These are phyloP conservation scores for Lactarius trivialis DNA, from an alignment of 768 basidiomycete species.

Conservation along the genomic window DNA sequence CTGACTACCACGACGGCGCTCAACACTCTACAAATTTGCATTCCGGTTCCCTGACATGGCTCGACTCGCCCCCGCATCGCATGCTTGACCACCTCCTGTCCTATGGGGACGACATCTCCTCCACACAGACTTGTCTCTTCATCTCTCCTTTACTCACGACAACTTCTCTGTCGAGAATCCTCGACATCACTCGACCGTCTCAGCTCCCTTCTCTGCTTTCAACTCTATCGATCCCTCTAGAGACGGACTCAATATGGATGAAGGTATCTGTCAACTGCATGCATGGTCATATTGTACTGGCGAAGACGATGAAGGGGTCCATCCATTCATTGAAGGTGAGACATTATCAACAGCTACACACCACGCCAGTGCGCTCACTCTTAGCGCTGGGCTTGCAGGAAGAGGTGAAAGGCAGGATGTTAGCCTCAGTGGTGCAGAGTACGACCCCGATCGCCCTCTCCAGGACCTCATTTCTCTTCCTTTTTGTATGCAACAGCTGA, in stretches of 20 bases:
- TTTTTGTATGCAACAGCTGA: constrained; percentile 6
- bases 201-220: constrained; percentile 45
- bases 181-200: constrained; percentile 57
- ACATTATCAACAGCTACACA: constrained; percentile 81
- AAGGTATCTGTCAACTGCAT: constrained; percentile 31
- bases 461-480: constrained; percentile 50
- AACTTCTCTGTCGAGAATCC: constrained; percentile 58
- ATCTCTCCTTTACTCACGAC: constrained; percentile 50
- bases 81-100: constrained; percentile 66
- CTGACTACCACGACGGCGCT: constrained; percentile 24
- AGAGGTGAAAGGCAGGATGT: constrained; percentile 47
- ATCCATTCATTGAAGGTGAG: constrained; percentile 54
- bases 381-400: constrained; percentile 72
- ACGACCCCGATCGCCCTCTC: constrained; percentile 77
- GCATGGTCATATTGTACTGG: constrained; percentile 36
- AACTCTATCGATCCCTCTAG: constrained; percentile 54
- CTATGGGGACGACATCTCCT: constrained; percentile 79
- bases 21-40: constrained; percentile 30
- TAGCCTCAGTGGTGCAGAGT: constrained; percentile 71
- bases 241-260: constrained; percentile 51
- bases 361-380: constrained; percentile 82
- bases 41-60: constrained; percentile 36
- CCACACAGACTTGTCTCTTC: constrained; percentile 64
- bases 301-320: constrained; percentile 60
- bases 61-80: constrained; percentile 39